These are phyloP conservation scores for Daldinia decipiens DNA, from an alignment of 495 filamentous ascomycete species.

Conservation along the genomic window DNA sequence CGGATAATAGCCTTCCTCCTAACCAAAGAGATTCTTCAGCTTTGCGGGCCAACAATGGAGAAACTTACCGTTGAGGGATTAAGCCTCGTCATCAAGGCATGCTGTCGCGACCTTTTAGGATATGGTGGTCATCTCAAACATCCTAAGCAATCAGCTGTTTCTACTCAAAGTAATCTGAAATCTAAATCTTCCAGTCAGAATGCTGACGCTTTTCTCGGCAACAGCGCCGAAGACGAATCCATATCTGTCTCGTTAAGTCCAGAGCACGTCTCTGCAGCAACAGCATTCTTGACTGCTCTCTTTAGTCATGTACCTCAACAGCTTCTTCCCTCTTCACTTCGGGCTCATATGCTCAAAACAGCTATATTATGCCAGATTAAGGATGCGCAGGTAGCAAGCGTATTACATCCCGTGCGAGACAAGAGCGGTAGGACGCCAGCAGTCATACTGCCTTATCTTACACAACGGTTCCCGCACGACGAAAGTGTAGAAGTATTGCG, in stretches of 20 bases:
- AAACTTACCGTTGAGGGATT: constrained; percentile 70
- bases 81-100: constrained; percentile 64
- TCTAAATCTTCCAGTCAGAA: constrained; percentile 50
- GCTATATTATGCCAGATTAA: constrained; percentile 74
- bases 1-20: constrained; percentile 70
- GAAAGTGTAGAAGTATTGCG: constrained; percentile 74
- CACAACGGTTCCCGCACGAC: constrained; percentile 65
- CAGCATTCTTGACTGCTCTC: constrained; percentile 67
- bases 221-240: constrained; percentile 49
- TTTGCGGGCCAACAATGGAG: constrained; percentile 70
- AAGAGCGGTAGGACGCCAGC: constrained; percentile 66
- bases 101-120: constrained; percentile 72
- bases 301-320: constrained; percentile 69
- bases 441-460: constrained; percentile 82
- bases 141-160: constrained; percentile 40
- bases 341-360: constrained; percentile 79
- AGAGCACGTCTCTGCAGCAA: constrained; percentile 58
- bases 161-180: constrained; percentile 45
- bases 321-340: constrained; percentile 68
- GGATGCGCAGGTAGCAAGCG: constrained; percentile 78
- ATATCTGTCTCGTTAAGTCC: constrained; percentile 47
- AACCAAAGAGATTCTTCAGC: constrained; percentile 63
- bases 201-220: constrained; percentile 53
- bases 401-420: constrained; percentile 75
- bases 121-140: constrained; percentile 51